Evolutionary conservation across 2,329 filamentous ascomycete species (phyloP), one percentile per base, ranked within the genome.

Genomic region (Paracamarosporium sp.): DNA sequence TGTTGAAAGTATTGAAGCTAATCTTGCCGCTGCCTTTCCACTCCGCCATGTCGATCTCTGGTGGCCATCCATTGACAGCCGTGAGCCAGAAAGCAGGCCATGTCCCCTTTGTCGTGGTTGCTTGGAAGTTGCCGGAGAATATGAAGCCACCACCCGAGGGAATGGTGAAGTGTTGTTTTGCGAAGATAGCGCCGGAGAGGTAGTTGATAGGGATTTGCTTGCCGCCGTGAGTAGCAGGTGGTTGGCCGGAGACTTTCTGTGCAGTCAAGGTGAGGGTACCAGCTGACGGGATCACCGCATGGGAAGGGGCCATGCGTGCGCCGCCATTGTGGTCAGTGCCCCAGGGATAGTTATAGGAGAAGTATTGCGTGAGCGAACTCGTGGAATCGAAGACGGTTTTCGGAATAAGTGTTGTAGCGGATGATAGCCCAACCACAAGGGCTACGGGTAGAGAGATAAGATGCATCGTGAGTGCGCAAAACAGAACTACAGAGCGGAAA

Each of bases 31-130:
- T 78, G 13, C 85, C 85, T 67, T 86, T 87, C 85, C 85, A 87
- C 70, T 87, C 85, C 1, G 84, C 84, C 72, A 87, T 79, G 66
- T 87, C 85, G 54, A 87, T 81, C 78, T 86, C 85, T 0, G 85
- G 85, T 15, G 84, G 85, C 85, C 85, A 87, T 0, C 79, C 77
- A 43, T 83, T 67, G 0, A 83, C 83, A 0, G 78, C 83, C 1
- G 83, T 86, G 13, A 86, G 71, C 85, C 84, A 86, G 63, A 86
- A 86, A 0, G 85, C 85, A 0, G 85, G 84, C 85, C 85, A 86
- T 0, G 83, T 85, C 6, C 82, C 79, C 57, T 75, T 63, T 5
- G 63, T 65, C 0, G 71, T 71, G 1, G 79, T 69, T 0, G 79
- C 79, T 50, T 75, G 67, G 56, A 81, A 79, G 12, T 74, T 69